These are phyloP conservation scores for Elsinoe australis DNA, from an alignment of 2,329 filamentous ascomycete species.

Conservation along the genomic window DNA sequence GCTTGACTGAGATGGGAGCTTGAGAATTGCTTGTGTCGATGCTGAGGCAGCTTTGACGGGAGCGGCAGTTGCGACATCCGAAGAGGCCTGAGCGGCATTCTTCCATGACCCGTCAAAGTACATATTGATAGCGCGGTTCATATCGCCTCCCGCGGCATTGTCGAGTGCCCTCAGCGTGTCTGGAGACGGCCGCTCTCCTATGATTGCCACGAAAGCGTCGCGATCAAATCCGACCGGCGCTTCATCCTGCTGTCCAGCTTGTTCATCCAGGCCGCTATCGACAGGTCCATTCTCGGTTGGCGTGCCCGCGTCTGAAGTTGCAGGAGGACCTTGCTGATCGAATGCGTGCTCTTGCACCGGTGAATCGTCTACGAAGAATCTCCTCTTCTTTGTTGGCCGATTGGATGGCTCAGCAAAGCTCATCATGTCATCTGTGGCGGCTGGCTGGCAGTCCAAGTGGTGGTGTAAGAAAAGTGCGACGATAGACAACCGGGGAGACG, in stretches of 20 bases:
- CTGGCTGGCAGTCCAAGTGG: no score
- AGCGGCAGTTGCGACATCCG: background rate
- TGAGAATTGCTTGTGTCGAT: no score
- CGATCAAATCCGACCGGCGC: slow-evolving; percentile 43
- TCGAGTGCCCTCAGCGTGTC: slow-evolving; percentile 43
- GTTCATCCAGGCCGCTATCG: no score
- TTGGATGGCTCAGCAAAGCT: slow-evolving; percentile 41
- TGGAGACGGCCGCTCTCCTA: slow-evolving; percentile 45
- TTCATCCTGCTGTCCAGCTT: no score
- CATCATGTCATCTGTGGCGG: slow-evolving; percentile 27
- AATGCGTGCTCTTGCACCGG: slow-evolving; percentile 25
- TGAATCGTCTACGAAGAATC: slow-evolving; percentile 53
- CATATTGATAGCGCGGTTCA: slow-evolving; percentile 56
- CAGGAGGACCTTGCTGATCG: slow-evolving; percentile 27
- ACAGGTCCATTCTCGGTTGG: background rate
- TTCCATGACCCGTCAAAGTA: slow-evolving; percentile 59
- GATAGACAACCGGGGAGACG: no score
- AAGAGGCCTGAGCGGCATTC: slow-evolving; percentile 21
- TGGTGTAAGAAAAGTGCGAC: no score
- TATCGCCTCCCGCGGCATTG: slow-evolving; percentile 44
- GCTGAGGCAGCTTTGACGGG: slow-evolving; percentile 16
- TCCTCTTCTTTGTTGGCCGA: slow-evolving; percentile 53
- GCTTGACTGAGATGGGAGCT: background rate
- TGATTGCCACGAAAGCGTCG: slow-evolving; percentile 48
- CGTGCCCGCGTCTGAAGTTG: slow-evolving; percentile 21